Evolutionary conservation across 1,139 yeast species (phyloP).

Genomic region (Hansenula anomala): DNA sequence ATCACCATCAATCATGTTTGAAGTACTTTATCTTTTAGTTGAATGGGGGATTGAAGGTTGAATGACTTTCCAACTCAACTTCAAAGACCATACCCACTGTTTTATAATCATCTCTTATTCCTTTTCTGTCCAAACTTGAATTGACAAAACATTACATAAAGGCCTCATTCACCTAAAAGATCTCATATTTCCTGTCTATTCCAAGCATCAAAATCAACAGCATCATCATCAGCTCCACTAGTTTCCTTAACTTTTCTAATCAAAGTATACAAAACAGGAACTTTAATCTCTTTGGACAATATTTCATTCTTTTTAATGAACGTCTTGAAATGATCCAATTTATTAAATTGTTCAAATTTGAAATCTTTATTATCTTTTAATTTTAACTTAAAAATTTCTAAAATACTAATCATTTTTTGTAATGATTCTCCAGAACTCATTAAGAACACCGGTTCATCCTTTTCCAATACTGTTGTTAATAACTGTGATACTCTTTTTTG

Average conservation of each 20-base stretch:
- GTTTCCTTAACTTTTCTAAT: too few species aligned
- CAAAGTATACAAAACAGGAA: constrained; percentile 16
- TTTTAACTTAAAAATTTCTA: constrained; percentile 19
- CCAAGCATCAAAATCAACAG: constrained; percentile 11
- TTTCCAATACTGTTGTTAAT: constrained; percentile 2
- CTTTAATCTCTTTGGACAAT: constrained; percentile 13
- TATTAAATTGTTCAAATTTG: constrained; percentile 17
- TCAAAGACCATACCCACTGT: too few species aligned
- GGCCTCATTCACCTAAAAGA: too few species aligned
- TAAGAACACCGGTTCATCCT: constrained; percentile 4
- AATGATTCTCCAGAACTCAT: constrained; percentile 19
- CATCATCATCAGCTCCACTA: background rate
- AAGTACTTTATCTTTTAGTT: too few species aligned
- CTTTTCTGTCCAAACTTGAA: too few species aligned
- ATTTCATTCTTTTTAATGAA: constrained; percentile 12
- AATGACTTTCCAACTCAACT: too few species aligned
- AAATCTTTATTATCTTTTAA: constrained; percentile 3
- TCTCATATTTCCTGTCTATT: constrained; percentile 7
- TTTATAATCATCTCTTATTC: too few species aligned
- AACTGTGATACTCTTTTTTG: constrained; percentile 8
- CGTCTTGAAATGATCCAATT: constrained; percentile 16
- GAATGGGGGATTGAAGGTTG: too few species aligned
- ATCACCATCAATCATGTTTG: too few species aligned
- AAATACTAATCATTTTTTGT: constrained; percentile 17
- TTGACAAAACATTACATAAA: too few species aligned